Evolutionary conservation across 75 land plant species (phyloP).

Genomic region (Adiantum capillusveneris): DNA sequence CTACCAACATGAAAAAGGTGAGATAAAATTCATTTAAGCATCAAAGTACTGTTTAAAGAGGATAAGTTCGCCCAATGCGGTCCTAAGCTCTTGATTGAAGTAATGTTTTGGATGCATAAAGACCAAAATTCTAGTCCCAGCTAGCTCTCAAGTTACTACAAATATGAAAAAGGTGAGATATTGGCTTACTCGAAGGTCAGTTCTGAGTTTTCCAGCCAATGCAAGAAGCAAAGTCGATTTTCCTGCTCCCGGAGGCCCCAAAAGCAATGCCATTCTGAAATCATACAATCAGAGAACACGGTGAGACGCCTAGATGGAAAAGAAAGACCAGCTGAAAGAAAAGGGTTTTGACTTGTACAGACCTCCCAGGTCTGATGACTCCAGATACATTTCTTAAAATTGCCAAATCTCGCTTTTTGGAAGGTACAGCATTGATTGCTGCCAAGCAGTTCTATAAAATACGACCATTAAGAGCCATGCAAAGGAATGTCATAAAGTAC

Average conservation of each 20-base stretch:
- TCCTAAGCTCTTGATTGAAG: too few species aligned
- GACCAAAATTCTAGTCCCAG: too few species aligned
- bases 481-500: background rate
- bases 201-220: constrained; percentile 25
- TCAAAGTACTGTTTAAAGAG: too few species aligned
- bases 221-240: constrained; percentile 31
- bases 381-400: constrained; percentile 61
- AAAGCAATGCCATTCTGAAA: constrained; percentile 4
- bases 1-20: too few species aligned
- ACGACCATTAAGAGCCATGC: background rate
- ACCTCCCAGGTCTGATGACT: constrained; percentile 67
- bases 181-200: background rate
- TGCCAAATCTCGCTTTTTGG: constrained; percentile 34
- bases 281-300: background rate
- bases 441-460: constrained; percentile 30
- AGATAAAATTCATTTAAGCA: too few species aligned
- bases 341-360: too few species aligned
- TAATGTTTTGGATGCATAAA: too few species aligned
- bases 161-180: background rate
- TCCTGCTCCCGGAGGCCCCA: constrained; percentile 41
- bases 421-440: constrained; percentile 39
- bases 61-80: too few species aligned
- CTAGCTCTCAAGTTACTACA: too few species aligned
- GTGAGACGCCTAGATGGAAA: too few species aligned
- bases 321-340: too few species aligned